These are phyloP conservation scores for Kazachstania kunashirensis DNA, from an alignment of 805 yeast genomes.

Conservation along the genomic window DNA sequence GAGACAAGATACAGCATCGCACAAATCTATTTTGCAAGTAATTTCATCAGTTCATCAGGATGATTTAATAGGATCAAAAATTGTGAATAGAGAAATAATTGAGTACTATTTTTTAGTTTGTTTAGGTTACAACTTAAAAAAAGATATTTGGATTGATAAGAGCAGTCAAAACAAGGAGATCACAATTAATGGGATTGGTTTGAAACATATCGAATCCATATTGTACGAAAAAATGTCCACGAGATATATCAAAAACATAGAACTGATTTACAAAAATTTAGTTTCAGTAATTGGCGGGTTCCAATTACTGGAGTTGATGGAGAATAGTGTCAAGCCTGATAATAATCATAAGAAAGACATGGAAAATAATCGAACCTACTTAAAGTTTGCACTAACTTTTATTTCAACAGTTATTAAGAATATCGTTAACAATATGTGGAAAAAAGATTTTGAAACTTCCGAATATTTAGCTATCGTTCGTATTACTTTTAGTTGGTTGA, in stretches of 20 bases:
- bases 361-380: too few species aligned
- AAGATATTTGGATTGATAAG: constrained; percentile 12
- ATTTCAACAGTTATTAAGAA: constrained; percentile 29
- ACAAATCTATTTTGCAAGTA: constrained; percentile 15
- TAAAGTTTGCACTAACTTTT: constrained; percentile 36
- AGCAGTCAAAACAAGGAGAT: not conserved
- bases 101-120: constrained; percentile 25
- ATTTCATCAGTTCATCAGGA: constrained; percentile 10
- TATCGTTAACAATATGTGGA: constrained; percentile 26
- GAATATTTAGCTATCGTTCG: constrained; percentile 35
- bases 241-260: constrained; percentile 20
- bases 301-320: constrained; percentile 8
- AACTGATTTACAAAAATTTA: constrained; percentile 18
- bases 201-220: constrained; percentile 12
- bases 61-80: constrained; percentile 17
- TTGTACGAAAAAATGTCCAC: constrained; percentile 20
- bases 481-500: constrained; percentile 49
- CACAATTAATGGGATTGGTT: constrained; percentile 10
- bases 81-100: constrained; percentile 27
- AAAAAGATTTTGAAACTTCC: constrained; percentile 11
- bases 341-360: constrained; percentile 4
- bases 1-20: constrained; percentile 28
- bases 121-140: constrained; percentile 19
- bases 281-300: constrained; percentile 24
- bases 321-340: not conserved